Conservation (phyloP, 208 protist genomes). For the Trypanosoma lewisi region DNA sequence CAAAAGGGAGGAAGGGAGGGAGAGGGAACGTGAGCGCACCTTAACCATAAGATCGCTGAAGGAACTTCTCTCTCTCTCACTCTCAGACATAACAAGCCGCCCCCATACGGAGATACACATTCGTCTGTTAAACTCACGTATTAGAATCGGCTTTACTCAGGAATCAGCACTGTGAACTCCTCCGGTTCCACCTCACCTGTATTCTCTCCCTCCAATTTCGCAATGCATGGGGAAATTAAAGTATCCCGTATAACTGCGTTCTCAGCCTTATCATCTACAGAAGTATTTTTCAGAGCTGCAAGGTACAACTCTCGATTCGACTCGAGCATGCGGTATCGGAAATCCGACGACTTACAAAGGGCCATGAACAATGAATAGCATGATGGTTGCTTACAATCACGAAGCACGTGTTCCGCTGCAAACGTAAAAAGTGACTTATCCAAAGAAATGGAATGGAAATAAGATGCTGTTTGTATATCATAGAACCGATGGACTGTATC, state of each 20-base stretch:
- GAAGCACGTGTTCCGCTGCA: slow-evolving; percentile 2
- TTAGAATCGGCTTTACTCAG: too few species aligned
- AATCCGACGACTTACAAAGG: not conserved
- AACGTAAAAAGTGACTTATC: slow-evolving; percentile 6
- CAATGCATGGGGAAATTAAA: not conserved
- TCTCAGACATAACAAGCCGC: too few species aligned
- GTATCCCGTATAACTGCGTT: not conserved
- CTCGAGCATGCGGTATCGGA: not conserved
- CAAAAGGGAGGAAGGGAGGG: too few species aligned
- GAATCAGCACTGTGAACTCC: too few species aligned
- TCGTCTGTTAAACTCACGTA: too few species aligned
- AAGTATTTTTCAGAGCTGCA: not conserved
- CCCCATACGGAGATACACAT: too few species aligned
- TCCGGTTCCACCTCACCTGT: not conserved
- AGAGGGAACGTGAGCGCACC: not conserved
- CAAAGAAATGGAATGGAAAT: not conserved
- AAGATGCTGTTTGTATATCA: slow-evolving; percentile 2
- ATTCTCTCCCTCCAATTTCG: not conserved
- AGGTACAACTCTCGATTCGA: not conserved
- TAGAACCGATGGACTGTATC: slow-evolving; percentile 3
- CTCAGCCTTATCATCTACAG: not conserved
- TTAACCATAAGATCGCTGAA: not conserved
- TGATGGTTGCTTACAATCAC: not conserved
- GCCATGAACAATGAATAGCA: slow-evolving; percentile 5
- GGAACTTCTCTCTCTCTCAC: too few species aligned